phyloP scores from a whole-genome alignment of 2,329 filamentous ascomycete species.

The Stromatinia cepivora region DNA sequence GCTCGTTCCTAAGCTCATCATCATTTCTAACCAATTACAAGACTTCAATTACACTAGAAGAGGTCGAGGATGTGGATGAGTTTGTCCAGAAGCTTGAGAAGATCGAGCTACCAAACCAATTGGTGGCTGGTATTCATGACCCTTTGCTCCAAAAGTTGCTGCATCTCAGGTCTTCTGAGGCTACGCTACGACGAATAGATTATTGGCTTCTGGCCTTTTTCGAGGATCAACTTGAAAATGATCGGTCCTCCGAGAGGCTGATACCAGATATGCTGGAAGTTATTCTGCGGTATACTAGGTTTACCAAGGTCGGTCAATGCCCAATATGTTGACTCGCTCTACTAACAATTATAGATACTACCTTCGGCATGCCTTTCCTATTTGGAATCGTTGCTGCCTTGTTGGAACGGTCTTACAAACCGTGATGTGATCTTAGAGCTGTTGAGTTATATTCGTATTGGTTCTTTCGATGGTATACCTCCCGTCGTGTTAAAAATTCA shows the following conservation, averaged over 20 bases:
- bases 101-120: constrained; percentile 78
- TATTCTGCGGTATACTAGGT: constrained; percentile 56
- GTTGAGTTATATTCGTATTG: constrained; percentile 55
- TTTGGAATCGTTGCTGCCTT: constrained; percentile 54
- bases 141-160: constrained; percentile 77
- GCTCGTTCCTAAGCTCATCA: not conserved
- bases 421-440: constrained; percentile 57
- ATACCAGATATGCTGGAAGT: constrained; percentile 57
- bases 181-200: constrained; percentile 53
- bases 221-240: constrained; percentile 53
- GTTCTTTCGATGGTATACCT: constrained; percentile 55
- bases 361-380: constrained; percentile 47
- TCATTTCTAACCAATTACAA: constrained; percentile 37
- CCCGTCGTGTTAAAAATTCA: not conserved
- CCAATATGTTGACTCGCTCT: constrained; percentile 17
- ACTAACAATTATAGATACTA: constrained; percentile 37
- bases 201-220: constrained; percentile 60
- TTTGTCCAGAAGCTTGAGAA: constrained; percentile 74
- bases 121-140: constrained; percentile 74
- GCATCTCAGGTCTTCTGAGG: constrained; percentile 59
- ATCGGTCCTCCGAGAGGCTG: constrained; percentile 50
- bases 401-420: constrained; percentile 63
- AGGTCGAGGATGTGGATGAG: constrained; percentile 68
- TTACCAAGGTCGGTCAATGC: constrained; percentile 51
- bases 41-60: constrained; percentile 69